phyloP scores from a whole-genome alignment of 2,329 filamentous ascomycete genomes.

The Lasiodiplodia hormozganensis region DNA sequence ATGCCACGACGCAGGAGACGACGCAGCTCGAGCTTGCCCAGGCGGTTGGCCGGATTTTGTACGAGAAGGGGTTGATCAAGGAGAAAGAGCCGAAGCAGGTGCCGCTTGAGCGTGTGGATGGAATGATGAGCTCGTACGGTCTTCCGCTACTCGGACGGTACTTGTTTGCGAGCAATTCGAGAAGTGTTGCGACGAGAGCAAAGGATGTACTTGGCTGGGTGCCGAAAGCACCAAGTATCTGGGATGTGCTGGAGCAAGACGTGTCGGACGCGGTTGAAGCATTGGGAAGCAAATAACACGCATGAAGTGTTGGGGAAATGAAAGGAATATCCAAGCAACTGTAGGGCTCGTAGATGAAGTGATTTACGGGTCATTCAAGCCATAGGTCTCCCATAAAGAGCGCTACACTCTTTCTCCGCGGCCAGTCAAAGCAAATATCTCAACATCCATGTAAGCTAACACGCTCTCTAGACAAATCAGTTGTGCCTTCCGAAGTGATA shows the following conservation, averaged over 20 bases:
- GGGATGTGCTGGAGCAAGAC: constrained; percentile 18
- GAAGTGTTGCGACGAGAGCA: constrained; percentile 61
- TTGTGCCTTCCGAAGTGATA: no score
- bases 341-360: no score
- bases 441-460: no score
- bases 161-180: constrained; percentile 68
- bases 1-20: constrained; percentile 68
- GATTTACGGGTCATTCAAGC: no score
- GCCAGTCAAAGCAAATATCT: no score
- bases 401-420: no score
- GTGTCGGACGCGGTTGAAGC: constrained; percentile 1
- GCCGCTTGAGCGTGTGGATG: constrained; percentile 53
- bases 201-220: constrained; percentile 65
- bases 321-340: no score
- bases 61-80: constrained; percentile 60
- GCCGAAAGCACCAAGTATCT: constrained; percentile 49
- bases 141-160: constrained; percentile 54
- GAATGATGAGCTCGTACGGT: constrained; percentile 37
- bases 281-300: background rate
- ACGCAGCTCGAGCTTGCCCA: constrained; percentile 67
- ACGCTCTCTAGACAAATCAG: no score
- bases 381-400: no score
- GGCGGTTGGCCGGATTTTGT: constrained; percentile 48
- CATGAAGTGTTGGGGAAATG: no score
- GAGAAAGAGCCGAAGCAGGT: constrained; percentile 46